Evolutionary conservation across 2,329 filamentous ascomycete genomes (phyloP).

Genomic region (Aspergillus brunneoviolaceus): DNA sequence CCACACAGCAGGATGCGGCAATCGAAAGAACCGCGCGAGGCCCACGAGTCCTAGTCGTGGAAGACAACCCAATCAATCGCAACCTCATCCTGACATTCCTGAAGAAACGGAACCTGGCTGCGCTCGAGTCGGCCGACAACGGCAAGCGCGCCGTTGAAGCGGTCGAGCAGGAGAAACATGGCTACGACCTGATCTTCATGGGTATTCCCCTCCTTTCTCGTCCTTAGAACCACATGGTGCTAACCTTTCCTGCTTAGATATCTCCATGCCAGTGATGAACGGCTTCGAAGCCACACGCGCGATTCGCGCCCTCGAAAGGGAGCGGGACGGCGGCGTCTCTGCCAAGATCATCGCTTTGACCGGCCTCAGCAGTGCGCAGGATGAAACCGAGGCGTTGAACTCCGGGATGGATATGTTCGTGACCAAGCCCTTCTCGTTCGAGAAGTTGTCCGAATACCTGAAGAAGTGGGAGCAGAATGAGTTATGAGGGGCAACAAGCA

Average conservation of each 20-base stretch:
- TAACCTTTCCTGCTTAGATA: conserved; percentile 28
- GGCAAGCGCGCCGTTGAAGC: conserved; percentile 46
- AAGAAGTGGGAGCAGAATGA: conserved; percentile 30
- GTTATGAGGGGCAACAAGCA: neutral
- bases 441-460: conserved; percentile 42
- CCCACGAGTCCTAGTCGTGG: conserved; percentile 43
- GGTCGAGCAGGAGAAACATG: conserved; percentile 30
- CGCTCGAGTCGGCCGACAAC: conserved; percentile 41
- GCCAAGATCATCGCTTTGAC: conserved; percentile 49
- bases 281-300: conserved; percentile 49
- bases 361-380: conserved; percentile 44
- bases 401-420: conserved; percentile 49
- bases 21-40: conserved; percentile 11
- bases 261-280: conserved; percentile 51
- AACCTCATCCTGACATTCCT: conserved; percentile 46
- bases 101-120: conserved; percentile 37
- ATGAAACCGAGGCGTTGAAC: conserved; percentile 44
- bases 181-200: conserved; percentile 50
- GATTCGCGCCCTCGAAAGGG: conserved; percentile 44
- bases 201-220: conserved; percentile 17
- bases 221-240: neutral
- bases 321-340: conserved; percentile 27
- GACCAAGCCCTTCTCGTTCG: conserved; percentile 49
- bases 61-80: conserved; percentile 49
- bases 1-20: neutral